These are phyloP conservation scores for Prunus yedoensis DNA, from an alignment of 331 rosid species.

Conservation along the genomic window DNA sequence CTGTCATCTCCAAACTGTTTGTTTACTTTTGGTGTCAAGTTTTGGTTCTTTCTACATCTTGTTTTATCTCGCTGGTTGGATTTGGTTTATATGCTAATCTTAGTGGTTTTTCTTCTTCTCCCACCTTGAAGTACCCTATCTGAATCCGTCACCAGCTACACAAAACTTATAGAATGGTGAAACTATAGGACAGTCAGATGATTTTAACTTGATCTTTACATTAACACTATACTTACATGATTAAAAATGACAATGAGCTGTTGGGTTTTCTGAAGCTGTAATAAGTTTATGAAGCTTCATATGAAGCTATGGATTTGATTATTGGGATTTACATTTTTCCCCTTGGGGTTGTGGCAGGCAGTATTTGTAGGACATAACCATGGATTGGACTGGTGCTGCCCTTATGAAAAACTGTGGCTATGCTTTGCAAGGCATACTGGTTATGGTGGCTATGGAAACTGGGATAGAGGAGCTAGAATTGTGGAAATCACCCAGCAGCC, in stretches of 20 bases:
- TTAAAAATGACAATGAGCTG: neutral
- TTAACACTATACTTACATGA: neutral
- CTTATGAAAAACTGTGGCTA: slow-evolving; percentile 63
- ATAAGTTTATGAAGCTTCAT: neutral
- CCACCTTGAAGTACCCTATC: neutral
- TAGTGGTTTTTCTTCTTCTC: neutral
- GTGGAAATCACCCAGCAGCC: slow-evolving; percentile 60
- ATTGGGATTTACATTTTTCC: neutral
- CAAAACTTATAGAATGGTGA: neutral
- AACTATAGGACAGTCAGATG: neutral
- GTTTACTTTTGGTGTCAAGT: too few species aligned
- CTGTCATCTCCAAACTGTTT: too few species aligned
- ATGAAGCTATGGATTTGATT: neutral
- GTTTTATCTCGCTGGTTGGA: too few species aligned
- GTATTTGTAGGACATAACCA: slow-evolving; percentile 91
- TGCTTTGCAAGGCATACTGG: slow-evolving; percentile 88
- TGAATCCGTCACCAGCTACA: neutral
- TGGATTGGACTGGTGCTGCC: slow-evolving; percentile 95
- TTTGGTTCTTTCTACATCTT: too few species aligned
- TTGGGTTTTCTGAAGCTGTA: neutral
- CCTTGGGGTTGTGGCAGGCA: slow-evolving; percentile 49
- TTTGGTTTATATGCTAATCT: too few species aligned
- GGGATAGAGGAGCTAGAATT: slow-evolving; percentile 76
- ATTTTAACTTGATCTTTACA: neutral
- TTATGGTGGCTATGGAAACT: slow-evolving; percentile 77